Evolutionary conservation across 2,329 filamentous ascomycete genomes (phyloP), one percentile per base, ranked within the genome.

Genomic region (Coniochaeta sp.): DNA sequence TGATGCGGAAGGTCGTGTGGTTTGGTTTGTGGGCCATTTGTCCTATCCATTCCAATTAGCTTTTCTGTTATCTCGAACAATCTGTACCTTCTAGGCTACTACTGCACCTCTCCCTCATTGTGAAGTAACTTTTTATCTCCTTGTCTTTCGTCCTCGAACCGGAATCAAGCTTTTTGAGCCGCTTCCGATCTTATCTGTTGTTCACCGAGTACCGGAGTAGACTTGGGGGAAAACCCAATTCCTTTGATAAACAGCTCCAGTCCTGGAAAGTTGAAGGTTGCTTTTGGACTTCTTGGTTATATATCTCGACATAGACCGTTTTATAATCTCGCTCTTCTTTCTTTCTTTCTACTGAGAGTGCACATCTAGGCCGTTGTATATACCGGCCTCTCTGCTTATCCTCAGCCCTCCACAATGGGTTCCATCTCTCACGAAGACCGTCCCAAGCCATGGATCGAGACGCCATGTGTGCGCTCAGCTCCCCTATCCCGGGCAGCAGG

Each of bases 401-500:
- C 16, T 40, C 38, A 5, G 6, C 16, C 47, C 24, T 6, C 17
- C 47, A 56, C 54, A 22, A 72, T 72, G 70, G 70, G 69, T 50
- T 72, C 70, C 57, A 55, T 64, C n/a, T 61, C 65, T n/a, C 63
- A 62, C 44, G 61, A 63, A 12, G 61, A 64, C 14, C 65, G 64
- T 8, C 63, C 69, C 36, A 66, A 67, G 61, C 85, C 88, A 40
- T 91, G 88, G 87, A 81, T 86, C 59, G 76, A 86, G 69, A 91
- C 89, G 6, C 88, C 89, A 1, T 76, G 90, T 54, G 77, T 89
- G 63, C 84, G 86, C 71, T 89, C 87, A 1, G 77, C 80, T 55
- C 76, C 81, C 6, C 77, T 91, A 14, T 90, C 87, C 57, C 79
- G 83, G 67, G 81, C 79, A 58, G 87, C 86, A 62, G 88, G 88